Conservation (phyloP, 768 basidiomycete species). For the Thelephora aurantiotincta region DNA sequence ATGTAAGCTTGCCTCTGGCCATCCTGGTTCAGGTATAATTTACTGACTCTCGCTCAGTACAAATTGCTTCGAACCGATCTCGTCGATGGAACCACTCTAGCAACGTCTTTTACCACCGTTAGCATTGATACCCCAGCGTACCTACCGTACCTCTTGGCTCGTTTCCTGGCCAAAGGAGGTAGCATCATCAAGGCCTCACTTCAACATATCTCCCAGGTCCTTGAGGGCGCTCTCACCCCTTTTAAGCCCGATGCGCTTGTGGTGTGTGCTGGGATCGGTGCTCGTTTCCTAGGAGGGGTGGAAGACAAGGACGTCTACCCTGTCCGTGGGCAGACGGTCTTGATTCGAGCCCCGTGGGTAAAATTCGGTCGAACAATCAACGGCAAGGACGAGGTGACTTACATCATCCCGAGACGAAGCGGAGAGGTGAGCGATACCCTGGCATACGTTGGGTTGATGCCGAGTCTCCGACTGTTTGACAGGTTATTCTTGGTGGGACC, state of each 20-base stretch:
- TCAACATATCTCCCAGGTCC: slow-evolving; percentile 55
- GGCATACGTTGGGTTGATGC: not conserved
- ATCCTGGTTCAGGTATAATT: not conserved
- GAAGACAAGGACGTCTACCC: slow-evolving; percentile 35
- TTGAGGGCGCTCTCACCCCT: slow-evolving; percentile 36
- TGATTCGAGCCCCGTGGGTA: slow-evolving; percentile 36
- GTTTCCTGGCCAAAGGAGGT: slow-evolving; percentile 51
- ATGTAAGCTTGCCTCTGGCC: slow-evolving; percentile 12
- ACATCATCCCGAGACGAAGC: slow-evolving; percentile 48
- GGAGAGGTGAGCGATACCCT: slow-evolving; percentile 26
- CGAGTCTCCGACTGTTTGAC: not conserved
- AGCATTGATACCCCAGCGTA: slow-evolving; percentile 55
- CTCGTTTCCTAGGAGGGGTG: slow-evolving; percentile 35
- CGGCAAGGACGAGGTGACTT: slow-evolving; percentile 30
- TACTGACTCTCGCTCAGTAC: slow-evolving; percentile 13
- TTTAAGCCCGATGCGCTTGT: slow-evolving; percentile 38
- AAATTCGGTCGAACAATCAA: slow-evolving; percentile 34
- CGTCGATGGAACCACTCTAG: slow-evolving; percentile 27
- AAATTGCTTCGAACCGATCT: slow-evolving; percentile 19
- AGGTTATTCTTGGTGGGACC: slow-evolving; percentile 51
- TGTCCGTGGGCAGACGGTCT: slow-evolving; percentile 30
- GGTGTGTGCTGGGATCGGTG: slow-evolving; percentile 57
- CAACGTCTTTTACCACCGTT: slow-evolving; percentile 49
- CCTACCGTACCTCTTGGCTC: slow-evolving; percentile 44
- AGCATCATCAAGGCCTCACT: slow-evolving; percentile 39